Base-by-base conservation (phyloP, 1,139 yeast species). In the Geotrichum reessii region DNA sequence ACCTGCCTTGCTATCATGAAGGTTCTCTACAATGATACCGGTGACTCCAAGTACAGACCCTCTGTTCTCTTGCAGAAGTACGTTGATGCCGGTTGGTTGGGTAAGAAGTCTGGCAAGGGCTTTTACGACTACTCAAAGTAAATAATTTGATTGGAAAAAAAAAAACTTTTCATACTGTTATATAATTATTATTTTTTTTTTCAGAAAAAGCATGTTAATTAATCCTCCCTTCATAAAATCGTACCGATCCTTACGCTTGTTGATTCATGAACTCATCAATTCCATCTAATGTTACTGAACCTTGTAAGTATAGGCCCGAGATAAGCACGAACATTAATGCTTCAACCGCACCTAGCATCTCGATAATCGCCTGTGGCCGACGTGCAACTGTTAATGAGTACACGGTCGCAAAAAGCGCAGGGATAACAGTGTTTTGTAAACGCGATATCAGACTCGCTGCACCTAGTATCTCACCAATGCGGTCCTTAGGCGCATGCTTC, bases 21-120 rank as follows among this genome's bases (percentile, higher is more conserved):
- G 59, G 79, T 76, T 8, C 67, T 76, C 53, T 69, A 74, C 63
- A 64, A 65, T 25, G 77, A 75, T 60, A 75, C 78, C 7, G 75
- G 72, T 22, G 79, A 76, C 66, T 70, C 77, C 56, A 76, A 76
- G 65, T 76, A 75, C 67, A 66, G 79, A 21, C 79, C 79, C 1
- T 66, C 78, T 3, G 71, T 71, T 25, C 64, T 75, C 59, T 70
- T 76, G 56, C 66, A 64, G 53, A 74, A 74, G 64, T 67, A 69
- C 70, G 79, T 76, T 21, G 77, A 75, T 54, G 79, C 79, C 9
- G 78, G 78, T 42, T 75, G 76, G 75, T 64, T 70, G 27, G 79
- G 79, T 42, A 70, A 69, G 64, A 76, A 76, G 68, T 57, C 71
- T 31, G 79, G 79, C 47, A 71, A 68, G 60, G 79, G 79, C 0